Evolutionary conservation across 1,284 basidiomycete genomes (phyloP), one percentile per base, ranked within the genome.

Genomic region (Ustilago curta): DNA sequence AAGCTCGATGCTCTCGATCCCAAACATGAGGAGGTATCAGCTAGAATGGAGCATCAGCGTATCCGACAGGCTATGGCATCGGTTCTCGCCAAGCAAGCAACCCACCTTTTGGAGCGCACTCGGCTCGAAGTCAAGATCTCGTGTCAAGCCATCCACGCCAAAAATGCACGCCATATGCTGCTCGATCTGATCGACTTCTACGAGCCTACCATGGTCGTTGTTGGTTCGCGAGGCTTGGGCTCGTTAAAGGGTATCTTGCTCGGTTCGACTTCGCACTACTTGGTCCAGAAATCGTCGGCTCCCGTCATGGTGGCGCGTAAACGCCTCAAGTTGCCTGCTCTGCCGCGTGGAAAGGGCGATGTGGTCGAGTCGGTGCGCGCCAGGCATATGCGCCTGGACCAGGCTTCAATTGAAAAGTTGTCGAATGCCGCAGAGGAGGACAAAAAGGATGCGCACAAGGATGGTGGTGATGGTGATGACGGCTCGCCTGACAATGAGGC

Each of bases 231-330:
- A 63, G 96, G 96, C 66, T 81, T 97, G 31, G 90, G 93, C 25
- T 92, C 94, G 79, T 86, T 98, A 60, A 96, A 96, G 83, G 95
- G 95, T 25, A 96, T 97, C 80, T 88, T 98, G 7, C 91, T 98
- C 39, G 95, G 95, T n/a, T 96, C 94, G 3, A 97, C 95, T 0
- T 96, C 93, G 4, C 94, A 98, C 85, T 99, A 99, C 84, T 90
- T 98, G 52, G 94, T 98, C 45, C 94, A 94, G 87, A 94, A 94
- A 86, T 93, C 91, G 59, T 92, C 91, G 4, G 93, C 93, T 0
- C 95, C 93, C 2, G 94, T 95, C 63, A 95, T 95, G 94, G 91
- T 80, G 8, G 82, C 78, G 4, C 69, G 82, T 23, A 82, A 80
- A 52, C 64, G 81, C 25, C 71, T 84, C 40, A 79, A 80, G 58